A percentile compares a stretch with the other conserved stretches of the same genome.
Conservation (phyloP, 139 green algal genomes). For the Chlamydomonas urium region DNA sequence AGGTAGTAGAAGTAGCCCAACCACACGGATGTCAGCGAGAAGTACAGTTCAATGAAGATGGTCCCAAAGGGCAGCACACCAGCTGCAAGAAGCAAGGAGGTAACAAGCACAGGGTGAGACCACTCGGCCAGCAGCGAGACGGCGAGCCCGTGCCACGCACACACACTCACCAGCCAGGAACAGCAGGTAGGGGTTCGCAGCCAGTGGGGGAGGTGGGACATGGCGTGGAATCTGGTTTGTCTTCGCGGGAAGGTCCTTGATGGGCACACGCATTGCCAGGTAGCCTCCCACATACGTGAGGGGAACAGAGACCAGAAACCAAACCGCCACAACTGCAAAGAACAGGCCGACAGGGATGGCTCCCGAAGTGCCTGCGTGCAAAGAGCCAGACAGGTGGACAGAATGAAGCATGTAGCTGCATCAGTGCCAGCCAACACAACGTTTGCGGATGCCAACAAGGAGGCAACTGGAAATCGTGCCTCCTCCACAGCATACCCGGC, state of each 20-base stretch:
- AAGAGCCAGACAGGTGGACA: background rate
- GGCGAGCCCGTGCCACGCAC: background rate
- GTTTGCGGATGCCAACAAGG: too few relatives aligned
- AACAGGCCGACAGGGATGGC: constrained; percentile 85
- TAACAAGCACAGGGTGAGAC: background rate
- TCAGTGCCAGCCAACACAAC: too few relatives aligned
- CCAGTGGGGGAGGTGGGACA: constrained; percentile 71
- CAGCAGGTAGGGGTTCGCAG: constrained; percentile 73
- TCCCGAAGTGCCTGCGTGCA: constrained; percentile 40
- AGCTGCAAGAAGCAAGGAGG: constrained; percentile 30
- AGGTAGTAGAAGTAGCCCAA: constrained; percentile 96
- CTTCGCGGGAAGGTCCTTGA: constrained; percentile 72
- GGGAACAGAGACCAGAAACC: constrained; percentile 85
- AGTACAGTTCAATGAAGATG: constrained; percentile 97
- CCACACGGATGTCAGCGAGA: constrained; percentile 87
- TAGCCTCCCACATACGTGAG: constrained; percentile 65
- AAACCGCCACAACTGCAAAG: constrained; percentile 83
- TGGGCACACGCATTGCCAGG: constrained; percentile 45
- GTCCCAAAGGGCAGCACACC: constrained; percentile 93
- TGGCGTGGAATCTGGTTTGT: constrained; percentile 98
- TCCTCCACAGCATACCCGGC: too few relatives aligned
- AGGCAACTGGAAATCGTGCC: too few relatives aligned
- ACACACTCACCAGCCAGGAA: constrained; percentile 53
- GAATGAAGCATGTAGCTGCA: too few relatives aligned
- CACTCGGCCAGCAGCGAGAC: background rate